Evolutionary conservation across 352 stramenopile species (phyloP), one percentile per base, ranked within the genome.

Genomic region (Phytophthora lateralis): DNA sequence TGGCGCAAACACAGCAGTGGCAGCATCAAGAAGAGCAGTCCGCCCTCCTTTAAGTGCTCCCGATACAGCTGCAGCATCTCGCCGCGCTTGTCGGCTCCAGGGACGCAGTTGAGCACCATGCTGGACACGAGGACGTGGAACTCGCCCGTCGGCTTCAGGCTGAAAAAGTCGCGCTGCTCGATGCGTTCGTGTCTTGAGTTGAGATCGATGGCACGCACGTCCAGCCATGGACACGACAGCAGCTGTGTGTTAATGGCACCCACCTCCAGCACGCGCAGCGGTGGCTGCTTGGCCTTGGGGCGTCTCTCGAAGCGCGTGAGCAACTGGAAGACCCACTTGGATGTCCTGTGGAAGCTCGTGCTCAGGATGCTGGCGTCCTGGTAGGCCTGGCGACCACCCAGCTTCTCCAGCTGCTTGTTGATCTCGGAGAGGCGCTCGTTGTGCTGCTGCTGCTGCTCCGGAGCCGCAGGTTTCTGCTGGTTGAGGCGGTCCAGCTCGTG

Each of bases 31-130:
- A 93, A 93, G 21, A 90, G 60, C 41, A 85, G 45, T 2, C 82
- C 85, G 0, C 46, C 63, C 46, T 77, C 69, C 37, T 77, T 66
- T 44, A 93, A 61, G 49, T 94, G 82, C 14, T 71, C 59, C 45
- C 82, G 76, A 55, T 80, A 89, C 10, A 90, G 56, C 35, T 83
- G 63, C 37, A 94, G 71, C 85, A 94, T 94, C 35, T 78, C 60
- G 35, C 84, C 93, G 17, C 95, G 83, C 55, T 89, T 85, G 10
- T 77, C 63, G 2, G 94, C 66, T 48, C 90, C 97, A 9, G 95
- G 95, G n/a, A 99, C 90, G 65, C 93, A 99, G 66, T 98, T 99
- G 35, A 99, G 82, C 18, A 98, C 80, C 84, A 98, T 98, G 15
- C 91, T 97, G 53, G 95, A 98, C 17, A 98, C 94, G 38, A 98